Evolutionary conservation across 2,329 filamentous ascomycete genomes (phyloP).

Genomic region (Apiospora aurea): DNA sequence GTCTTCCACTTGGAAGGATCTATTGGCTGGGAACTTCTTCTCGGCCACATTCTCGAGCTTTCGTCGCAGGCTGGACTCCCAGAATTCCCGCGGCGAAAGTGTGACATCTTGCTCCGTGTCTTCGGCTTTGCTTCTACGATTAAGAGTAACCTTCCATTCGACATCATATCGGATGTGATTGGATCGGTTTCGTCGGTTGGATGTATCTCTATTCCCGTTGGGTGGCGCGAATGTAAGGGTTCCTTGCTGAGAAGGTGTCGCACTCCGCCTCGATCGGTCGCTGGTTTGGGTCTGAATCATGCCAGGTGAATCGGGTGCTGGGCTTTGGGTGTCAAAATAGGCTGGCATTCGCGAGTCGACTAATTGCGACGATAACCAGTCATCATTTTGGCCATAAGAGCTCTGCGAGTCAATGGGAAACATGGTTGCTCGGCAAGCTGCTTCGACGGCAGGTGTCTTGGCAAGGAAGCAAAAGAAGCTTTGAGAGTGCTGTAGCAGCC

Average conservation of each 20-base stretch:
- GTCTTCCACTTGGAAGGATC: conserved; percentile 2
- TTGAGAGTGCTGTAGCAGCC: not conserved
- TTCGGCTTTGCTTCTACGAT: conserved; percentile 6
- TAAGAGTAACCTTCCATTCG: conserved; percentile 1
- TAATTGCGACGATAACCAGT: not conserved
- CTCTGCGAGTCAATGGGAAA: not conserved
- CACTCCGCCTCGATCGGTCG: conserved; percentile 3
- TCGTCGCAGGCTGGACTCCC: not conserved
- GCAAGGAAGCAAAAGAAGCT: not conserved
- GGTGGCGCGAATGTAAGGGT: not conserved
- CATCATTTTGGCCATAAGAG: not conserved
- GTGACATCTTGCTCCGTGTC: not conserved
- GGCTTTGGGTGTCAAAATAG: not conserved
- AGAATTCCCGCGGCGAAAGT: not conserved
- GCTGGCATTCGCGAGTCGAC: not conserved
- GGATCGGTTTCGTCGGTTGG: not conserved
- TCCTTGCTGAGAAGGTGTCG: conserved; percentile 6
- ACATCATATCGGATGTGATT: conserved; percentile 7
- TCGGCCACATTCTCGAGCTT: not conserved
- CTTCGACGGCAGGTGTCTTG: not conserved
- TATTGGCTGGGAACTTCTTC: conserved; percentile 10
- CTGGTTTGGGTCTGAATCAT: not conserved
- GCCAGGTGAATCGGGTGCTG: not conserved
- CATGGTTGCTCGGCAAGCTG: not conserved
- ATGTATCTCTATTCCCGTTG: not conserved